A percentile compares a stretch with the other conserved stretches of the same genome.
Evolutionary conservation across 1,284 basidiomycete species (phyloP).

Genomic region (Irpex rosettiformis): DNA sequence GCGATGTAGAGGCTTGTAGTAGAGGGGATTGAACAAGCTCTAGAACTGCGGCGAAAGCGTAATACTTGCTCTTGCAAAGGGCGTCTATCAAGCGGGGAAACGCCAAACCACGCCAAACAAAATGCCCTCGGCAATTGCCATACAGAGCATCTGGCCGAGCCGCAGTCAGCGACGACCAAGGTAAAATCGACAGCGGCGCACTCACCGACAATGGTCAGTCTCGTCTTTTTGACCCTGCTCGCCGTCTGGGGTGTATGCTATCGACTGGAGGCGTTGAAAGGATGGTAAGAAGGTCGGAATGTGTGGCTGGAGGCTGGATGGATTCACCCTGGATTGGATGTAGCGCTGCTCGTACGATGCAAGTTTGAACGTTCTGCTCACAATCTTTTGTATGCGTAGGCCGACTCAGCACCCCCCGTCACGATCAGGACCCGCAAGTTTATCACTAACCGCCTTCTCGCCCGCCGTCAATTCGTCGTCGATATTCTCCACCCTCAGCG

Average conservation of each 20-base stretch:
- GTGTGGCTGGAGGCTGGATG: conserved; percentile 32
- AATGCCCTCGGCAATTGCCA: conserved; percentile 14
- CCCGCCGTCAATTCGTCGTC: conserved; percentile 89
- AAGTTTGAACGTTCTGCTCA: conserved; percentile 20
- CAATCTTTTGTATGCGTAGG: conserved; percentile 35
- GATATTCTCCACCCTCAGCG: conserved; percentile 97
- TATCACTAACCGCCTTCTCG: conserved; percentile 97
- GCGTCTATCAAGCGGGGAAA: background rate
- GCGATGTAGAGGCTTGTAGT: no score
- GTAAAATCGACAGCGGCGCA: conserved; percentile 28
- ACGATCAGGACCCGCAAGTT: conserved; percentile 99
- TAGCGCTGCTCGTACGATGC: conserved; percentile 19
- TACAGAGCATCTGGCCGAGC: conserved; percentile 3
- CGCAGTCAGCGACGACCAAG: conserved; percentile 27
- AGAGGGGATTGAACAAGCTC: background rate
- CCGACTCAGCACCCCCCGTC: conserved; percentile 87
- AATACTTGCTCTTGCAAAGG: background rate
- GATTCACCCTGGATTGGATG: conserved; percentile 28
- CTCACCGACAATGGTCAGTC: conserved; percentile 31
- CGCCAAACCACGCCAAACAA: conserved; percentile 8
- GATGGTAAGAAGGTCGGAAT: conserved; percentile 14
- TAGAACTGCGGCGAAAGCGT: background rate
- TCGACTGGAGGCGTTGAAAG: conserved; percentile 10
- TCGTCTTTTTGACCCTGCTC: conserved; percentile 19
- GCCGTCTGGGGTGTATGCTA: conserved; percentile 13